These are phyloP conservation scores for Venturia pyrina DNA, from an alignment of 2,329 filamentous ascomycete genomes.

Conservation along the genomic window DNA sequence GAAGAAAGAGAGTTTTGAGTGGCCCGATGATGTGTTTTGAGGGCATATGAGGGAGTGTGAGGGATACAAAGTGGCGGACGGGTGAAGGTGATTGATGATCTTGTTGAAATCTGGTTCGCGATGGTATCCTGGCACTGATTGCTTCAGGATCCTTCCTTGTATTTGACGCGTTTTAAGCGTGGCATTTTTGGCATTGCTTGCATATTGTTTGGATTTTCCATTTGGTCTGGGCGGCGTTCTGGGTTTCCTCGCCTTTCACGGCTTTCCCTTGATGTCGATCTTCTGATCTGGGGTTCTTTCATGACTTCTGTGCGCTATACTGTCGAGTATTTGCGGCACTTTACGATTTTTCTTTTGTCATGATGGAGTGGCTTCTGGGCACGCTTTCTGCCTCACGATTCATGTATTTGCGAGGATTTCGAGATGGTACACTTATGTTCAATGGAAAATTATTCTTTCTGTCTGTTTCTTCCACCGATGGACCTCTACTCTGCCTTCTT, in stretches of 20 bases:
- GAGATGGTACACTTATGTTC: not conserved
- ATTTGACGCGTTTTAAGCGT: not conserved
- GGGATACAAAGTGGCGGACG: not conserved
- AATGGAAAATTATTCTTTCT: not conserved
- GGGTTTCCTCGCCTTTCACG: not conserved
- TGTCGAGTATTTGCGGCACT: not conserved
- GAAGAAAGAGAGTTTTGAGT: slow-evolving; percentile 11
- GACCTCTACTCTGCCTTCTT: too few relatives aligned
- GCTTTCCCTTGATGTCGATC: too few relatives aligned
- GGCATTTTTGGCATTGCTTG: not conserved
- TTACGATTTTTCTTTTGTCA: not conserved
- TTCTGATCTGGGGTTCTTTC: not conserved
- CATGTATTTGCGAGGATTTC: not conserved
- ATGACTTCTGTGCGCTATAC: not conserved
- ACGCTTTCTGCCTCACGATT: not conserved
- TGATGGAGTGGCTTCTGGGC: not conserved
- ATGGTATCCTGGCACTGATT: not conserved
- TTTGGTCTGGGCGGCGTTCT: not conserved
- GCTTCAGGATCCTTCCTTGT: not conserved
- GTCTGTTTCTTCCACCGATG: too few relatives aligned
- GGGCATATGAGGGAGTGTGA: not conserved
- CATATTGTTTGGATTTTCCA: not conserved
- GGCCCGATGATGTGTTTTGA: slow-evolving; percentile 13
- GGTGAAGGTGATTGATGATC: not conserved
- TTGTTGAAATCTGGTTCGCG: not conserved